phyloP scores from a whole-genome alignment of 2,329 filamentous ascomycete species.

The Tympanopsis confertula region DNA sequence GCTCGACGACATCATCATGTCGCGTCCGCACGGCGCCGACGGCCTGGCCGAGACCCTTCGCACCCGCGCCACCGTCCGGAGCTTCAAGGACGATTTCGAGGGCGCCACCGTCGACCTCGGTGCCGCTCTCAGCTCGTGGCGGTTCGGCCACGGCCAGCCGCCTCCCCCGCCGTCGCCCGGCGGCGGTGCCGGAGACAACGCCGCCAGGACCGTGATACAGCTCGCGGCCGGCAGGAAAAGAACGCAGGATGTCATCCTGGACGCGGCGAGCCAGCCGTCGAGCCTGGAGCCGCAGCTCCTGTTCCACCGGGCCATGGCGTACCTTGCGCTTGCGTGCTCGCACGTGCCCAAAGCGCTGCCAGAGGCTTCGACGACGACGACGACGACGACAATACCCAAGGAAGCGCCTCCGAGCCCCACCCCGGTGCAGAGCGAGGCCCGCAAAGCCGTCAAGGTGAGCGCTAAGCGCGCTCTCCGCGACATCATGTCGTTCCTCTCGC shows the following conservation, averaged over 20 bases:
- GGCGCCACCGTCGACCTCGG: conserved; percentile 63
- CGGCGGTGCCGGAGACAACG: background rate
- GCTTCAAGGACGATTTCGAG: conserved; percentile 64
- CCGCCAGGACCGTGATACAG: conserved; percentile 14
- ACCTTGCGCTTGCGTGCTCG: conserved; percentile 60
- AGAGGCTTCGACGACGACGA: background rate
- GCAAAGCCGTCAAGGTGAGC: conserved; percentile 60
- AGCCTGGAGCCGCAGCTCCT: conserved; percentile 65
- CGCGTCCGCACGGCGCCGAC: conserved; percentile 27
- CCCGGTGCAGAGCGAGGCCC: conserved; percentile 20
- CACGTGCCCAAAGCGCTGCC: conserved; percentile 45
- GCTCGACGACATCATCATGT: conserved; percentile 56
- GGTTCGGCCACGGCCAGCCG: too few relatives aligned
- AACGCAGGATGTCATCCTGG: conserved; percentile 19
- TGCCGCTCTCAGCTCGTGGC: conserved; percentile 43
- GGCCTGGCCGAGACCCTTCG: conserved; percentile 56
- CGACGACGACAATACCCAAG: conserved; percentile 8
- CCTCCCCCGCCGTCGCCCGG: too few relatives aligned
- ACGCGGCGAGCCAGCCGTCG: conserved; percentile 51
- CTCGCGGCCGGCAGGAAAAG: conserved; percentile 10
- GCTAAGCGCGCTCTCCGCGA: conserved; percentile 69
- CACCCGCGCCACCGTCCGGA: conserved; percentile 62
- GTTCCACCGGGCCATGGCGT: conserved; percentile 64
- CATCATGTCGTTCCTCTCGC: conserved; percentile 59
- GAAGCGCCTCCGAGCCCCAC: conserved; percentile 14